phyloP scores from a whole-genome alignment of 768 basidiomycete species.

The Lactarius quietus region DNA sequence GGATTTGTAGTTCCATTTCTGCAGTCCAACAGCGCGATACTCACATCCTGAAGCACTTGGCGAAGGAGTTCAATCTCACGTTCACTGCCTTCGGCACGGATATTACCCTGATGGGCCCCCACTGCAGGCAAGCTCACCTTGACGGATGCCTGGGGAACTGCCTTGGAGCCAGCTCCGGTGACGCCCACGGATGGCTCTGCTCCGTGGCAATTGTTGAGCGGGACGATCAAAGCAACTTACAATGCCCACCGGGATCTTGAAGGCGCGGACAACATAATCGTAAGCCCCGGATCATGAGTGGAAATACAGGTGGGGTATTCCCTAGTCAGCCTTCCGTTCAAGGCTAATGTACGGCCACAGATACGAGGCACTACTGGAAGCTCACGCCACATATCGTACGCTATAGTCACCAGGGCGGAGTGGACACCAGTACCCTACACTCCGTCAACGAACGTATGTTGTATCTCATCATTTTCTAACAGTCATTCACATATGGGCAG shows the following conservation, averaged over 20 bases:
- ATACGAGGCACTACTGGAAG: conserved; percentile 23
- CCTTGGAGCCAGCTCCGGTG: conserved; percentile 42
- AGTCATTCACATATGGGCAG: conserved; percentile 33
- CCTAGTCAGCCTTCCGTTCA: neutral
- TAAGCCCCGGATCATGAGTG: conserved; percentile 41
- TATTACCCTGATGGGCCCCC: conserved; percentile 28
- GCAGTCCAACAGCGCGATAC: conserved; percentile 34
- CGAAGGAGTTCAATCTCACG: conserved; percentile 40
- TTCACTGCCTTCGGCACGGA: conserved; percentile 40
- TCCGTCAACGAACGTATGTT: conserved; percentile 60
- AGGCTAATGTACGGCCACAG: conserved; percentile 1
- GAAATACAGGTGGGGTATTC: conserved; percentile 34
- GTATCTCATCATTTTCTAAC: neutral
- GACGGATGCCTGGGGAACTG: conserved; percentile 35
- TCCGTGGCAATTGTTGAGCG: conserved; percentile 41
- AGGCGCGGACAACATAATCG: conserved; percentile 30
- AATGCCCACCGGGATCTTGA: conserved; percentile 32
- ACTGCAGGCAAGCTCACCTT: conserved; percentile 39
- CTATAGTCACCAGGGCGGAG: conserved; percentile 27
- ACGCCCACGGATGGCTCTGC: conserved; percentile 38
- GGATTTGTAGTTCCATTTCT: conserved; percentile 31
- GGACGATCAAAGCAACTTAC: conserved; percentile 41
- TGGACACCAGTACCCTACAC: conserved; percentile 52
- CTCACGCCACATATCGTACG: conserved; percentile 24
- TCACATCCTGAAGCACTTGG: conserved; percentile 30